Evolutionary conservation across 805 yeast genomes (phyloP).

Genomic region (Kodamaea kaohsiungensis): DNA sequence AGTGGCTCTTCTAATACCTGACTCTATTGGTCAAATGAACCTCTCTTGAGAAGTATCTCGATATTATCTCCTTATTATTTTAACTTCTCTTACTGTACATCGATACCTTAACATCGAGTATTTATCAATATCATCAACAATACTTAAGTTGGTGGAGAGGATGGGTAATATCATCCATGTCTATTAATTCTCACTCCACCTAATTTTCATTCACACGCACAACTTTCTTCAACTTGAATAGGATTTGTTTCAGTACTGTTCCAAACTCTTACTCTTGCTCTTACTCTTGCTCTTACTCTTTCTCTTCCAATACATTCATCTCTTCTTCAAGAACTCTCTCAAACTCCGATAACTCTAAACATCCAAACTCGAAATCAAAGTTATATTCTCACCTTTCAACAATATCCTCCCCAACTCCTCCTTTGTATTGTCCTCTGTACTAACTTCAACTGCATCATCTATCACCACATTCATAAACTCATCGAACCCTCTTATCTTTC

Average conservation of each 20-base stretch:
- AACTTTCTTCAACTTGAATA: not conserved
- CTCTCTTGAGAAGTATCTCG: too few relatives aligned
- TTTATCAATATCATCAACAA: too few relatives aligned
- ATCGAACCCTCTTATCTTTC: constrained; percentile 88
- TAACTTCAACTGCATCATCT: constrained; percentile 66
- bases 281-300: too few relatives aligned
- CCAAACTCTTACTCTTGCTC: too few relatives aligned
- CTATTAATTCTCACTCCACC: not conserved
- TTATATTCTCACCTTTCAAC: constrained; percentile 92
- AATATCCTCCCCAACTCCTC: constrained; percentile 71
- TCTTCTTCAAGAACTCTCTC: not conserved
- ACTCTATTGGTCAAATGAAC: too few relatives aligned
- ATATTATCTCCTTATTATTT: too few relatives aligned
- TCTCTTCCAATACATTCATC: not conserved
- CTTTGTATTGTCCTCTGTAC: constrained; percentile 47
- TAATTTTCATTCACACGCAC: not conserved
- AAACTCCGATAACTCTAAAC: not conserved
- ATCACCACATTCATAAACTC: constrained; percentile 88
- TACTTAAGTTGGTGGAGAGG: too few relatives aligned
- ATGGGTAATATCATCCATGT: too few relatives aligned
- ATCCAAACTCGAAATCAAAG: constrained; percentile 57
- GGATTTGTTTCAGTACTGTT: too few relatives aligned
- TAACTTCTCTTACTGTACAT: too few relatives aligned
- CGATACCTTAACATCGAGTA: too few relatives aligned
- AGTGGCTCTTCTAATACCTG: too few relatives aligned